A percentile compares a stretch with the other conserved stretches of the same genome.
These are phyloP conservation scores for Herpetospermum pedunculosum DNA, from an alignment of 306 rosid genomes.

Conservation along the genomic window DNA sequence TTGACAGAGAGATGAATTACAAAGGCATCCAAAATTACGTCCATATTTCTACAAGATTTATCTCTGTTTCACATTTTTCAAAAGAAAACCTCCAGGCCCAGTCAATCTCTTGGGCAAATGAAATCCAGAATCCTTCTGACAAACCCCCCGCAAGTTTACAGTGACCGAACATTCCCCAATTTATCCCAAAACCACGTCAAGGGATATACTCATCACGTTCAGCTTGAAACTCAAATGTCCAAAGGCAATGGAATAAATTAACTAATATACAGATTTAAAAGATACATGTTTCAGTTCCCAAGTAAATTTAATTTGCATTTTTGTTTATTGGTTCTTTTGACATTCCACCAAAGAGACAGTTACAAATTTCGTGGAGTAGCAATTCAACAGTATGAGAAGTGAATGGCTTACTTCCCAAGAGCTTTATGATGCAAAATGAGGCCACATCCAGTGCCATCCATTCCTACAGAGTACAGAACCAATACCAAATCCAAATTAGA, in stretches of 20 bases:
- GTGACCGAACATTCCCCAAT: neutral
- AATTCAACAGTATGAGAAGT: neutral
- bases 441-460: conserved; percentile 90
- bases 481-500: conserved; percentile 15
- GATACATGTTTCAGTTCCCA: neutral
- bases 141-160: neutral
- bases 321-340: neutral
- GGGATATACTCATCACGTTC: neutral
- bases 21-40: neutral
- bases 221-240: neutral
- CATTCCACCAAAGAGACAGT: neutral
- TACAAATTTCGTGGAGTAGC: neutral
- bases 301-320: neutral
- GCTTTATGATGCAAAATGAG: conserved; percentile 85
- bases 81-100: neutral
- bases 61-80: neutral
- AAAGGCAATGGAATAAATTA: neutral
- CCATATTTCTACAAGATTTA: neutral
- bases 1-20: neutral
- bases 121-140: neutral
- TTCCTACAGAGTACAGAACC: conserved; percentile 35
- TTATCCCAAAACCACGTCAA: neutral
- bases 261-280: neutral
- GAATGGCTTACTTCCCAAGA: conserved; percentile 63
- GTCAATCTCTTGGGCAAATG: neutral